These are phyloP conservation scores for Calycina marina DNA, from an alignment of 2,329 filamentous ascomycete species.

Conservation along the genomic window DNA sequence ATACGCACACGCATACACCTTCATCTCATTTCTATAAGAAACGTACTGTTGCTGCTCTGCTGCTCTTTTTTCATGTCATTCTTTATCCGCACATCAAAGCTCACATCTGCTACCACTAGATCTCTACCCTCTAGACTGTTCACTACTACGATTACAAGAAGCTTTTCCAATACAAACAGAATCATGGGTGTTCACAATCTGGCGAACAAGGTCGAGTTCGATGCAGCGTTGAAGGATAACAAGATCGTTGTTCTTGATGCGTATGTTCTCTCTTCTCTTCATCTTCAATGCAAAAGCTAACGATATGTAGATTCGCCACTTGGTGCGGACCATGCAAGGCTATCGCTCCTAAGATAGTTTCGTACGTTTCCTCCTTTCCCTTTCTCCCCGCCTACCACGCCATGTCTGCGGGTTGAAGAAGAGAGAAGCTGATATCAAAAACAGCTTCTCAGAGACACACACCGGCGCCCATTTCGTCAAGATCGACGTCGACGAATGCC, in stretches of 20 bases:
- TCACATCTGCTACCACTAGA: slow-evolving; percentile 6
- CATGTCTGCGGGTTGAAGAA: too few relatives aligned
- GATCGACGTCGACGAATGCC: slow-evolving; percentile 76
- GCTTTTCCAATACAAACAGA: slow-evolving; percentile 25
- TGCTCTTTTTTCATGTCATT: slow-evolving; percentile 15
- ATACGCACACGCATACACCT: neutral
- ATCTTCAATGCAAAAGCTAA: too few relatives aligned
- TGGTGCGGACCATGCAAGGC: slow-evolving; percentile 96
- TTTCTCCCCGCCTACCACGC: slow-evolving; percentile 3
- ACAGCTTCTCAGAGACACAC: slow-evolving; percentile 44
- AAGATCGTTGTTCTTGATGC: slow-evolving; percentile 68
- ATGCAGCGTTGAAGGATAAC: slow-evolving; percentile 36
- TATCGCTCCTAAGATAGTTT: slow-evolving; percentile 61
- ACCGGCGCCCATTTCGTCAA: slow-evolving; percentile 63
- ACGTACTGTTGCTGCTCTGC: too few relatives aligned
- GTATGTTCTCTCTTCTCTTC: slow-evolving; percentile 10
- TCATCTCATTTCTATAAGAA: slow-evolving; percentile 1
- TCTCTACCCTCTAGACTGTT: slow-evolving; percentile 1
- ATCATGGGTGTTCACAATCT: slow-evolving; percentile 33
- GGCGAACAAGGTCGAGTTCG: slow-evolving; percentile 38
- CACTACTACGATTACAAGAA: slow-evolving; percentile 5
- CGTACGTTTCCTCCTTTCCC: slow-evolving; percentile 30
- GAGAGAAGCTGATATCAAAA: slow-evolving; percentile 1
- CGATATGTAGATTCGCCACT: slow-evolving; percentile 52
- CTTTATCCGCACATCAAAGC: slow-evolving; percentile 7